A percentile compares a stretch with the other conserved stretches of the same genome.
These are phyloP conservation scores for Evernia prunastri DNA, from an alignment of 495 filamentous ascomycete genomes.

Conservation along the genomic window DNA sequence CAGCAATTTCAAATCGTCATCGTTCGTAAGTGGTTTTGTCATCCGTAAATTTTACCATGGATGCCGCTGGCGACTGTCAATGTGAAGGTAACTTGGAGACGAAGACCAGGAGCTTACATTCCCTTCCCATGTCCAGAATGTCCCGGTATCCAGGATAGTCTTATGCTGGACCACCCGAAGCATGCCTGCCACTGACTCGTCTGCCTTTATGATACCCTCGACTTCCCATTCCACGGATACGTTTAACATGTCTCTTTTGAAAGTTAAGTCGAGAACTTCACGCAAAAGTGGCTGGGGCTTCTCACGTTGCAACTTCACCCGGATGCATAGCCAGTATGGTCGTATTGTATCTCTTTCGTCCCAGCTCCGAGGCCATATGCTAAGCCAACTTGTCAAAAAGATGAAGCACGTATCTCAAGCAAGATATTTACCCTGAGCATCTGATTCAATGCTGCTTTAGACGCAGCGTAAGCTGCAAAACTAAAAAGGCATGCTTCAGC, in stretches of 20 bases:
- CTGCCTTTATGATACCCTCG: conserved; percentile 42
- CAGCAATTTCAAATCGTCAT: neutral
- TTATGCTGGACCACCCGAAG: conserved; percentile 46
- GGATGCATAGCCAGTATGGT: conserved; percentile 51
- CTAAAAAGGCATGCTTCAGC: conserved; percentile 16
- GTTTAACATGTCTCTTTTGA: conserved; percentile 42
- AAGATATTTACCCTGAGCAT: conserved; percentile 36
- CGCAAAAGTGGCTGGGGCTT: neutral
- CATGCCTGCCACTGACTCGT: conserved; percentile 46
- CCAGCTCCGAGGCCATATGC: conserved; percentile 50
- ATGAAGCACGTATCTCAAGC: neutral
- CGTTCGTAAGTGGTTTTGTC: neutral
- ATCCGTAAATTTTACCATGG: conserved; percentile 10
- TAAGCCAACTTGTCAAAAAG: conserved; percentile 19
- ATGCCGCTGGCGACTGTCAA: conserved; percentile 10
- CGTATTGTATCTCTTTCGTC: conserved; percentile 40
- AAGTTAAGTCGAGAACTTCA: conserved; percentile 13
- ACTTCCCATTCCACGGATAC: conserved; percentile 44
- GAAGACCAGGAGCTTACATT: conserved; percentile 28
- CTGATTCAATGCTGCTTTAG: conserved; percentile 54
- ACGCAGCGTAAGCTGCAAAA: conserved; percentile 52
- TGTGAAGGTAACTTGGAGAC: neutral
- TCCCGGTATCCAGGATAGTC: conserved; percentile 41
- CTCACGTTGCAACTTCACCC: conserved; percentile 49
- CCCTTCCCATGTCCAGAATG: conserved; percentile 52